Evolutionary conservation across 1,139 yeast genomes (phyloP).

Genomic region (Kurtzmaniella quercitrusa): DNA sequence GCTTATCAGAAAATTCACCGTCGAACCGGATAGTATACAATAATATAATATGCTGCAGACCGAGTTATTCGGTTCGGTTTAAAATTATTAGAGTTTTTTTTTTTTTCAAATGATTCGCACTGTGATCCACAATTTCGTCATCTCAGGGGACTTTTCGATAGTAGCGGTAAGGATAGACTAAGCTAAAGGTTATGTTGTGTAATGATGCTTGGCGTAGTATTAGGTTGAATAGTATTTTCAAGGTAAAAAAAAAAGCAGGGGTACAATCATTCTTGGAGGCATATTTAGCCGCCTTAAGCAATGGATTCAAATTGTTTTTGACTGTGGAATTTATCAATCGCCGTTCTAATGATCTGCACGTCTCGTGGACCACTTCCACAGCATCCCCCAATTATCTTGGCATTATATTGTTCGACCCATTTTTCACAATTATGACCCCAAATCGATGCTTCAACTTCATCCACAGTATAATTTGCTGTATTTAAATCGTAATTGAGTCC

Average conservation of each 20-base stretch:
- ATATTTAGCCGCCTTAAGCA: too few species aligned
- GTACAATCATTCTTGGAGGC: too few species aligned
- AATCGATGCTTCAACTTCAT: conserved; percentile 13
- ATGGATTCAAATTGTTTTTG: background rate
- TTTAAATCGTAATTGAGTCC: conserved; percentile 25
- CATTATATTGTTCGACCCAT: conserved; percentile 31
- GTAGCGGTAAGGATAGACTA: background rate
- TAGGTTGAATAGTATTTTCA: too few species aligned
- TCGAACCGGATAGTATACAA: background rate
- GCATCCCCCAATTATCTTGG: conserved; percentile 53
- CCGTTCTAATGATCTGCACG: conserved; percentile 15
- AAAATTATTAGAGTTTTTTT: background rate
- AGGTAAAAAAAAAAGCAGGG: too few species aligned
- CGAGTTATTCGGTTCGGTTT: background rate
- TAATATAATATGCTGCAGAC: background rate
- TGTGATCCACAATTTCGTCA: conserved; percentile 1
- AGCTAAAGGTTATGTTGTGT: too few species aligned
- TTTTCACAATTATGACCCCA: conserved; percentile 27
- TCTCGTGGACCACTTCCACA: conserved; percentile 53
- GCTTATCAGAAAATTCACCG: background rate
- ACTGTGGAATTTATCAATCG: background rate
- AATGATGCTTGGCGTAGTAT: too few species aligned
- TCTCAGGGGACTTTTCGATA: conserved; percentile 1
- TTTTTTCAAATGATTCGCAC: background rate
- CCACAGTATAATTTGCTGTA: conserved; percentile 11